Evolutionary conservation across 2,329 filamentous ascomycete genomes (phyloP), one percentile per base, ranked within the genome.

Genomic region (Penicillium paneum): DNA sequence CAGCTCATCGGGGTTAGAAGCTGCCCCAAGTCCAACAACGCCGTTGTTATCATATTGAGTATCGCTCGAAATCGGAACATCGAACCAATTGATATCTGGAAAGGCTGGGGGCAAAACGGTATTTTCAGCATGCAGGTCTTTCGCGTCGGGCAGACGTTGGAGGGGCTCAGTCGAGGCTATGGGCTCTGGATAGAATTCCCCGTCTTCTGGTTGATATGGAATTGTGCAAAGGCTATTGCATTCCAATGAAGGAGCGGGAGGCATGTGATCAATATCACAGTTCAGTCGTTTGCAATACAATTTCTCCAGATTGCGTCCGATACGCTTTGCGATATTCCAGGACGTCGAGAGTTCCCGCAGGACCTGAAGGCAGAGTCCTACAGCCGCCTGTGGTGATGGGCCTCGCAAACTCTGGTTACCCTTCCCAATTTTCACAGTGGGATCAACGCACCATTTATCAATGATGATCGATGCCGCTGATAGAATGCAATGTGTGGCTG

Each of bases 401-500:
- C 35, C 40, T 12, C 36, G 43, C 1, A 29, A 13, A 2, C 17
- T 34, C 19, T 61, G 53, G 7, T 57, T 54, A 5, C 17, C 28
- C 5, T 38, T 28, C 3, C n/a, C 21, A 32, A 28, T 4, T 21
- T 50, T 52, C 1, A 19, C 13, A 3, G 44, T 19, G 24, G 51
- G 44, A n/a, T 57, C 38, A 1, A 36, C 13, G 19, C 57, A 62
- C 24, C 58, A 62, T 44, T 47, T 54, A 19, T 63, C 60, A 26
- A 64, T 63, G n/a, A 64, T 59, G 21, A 69, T 63, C 19, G 72
- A 39, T 2, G 67, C 67, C 1, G 69, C 70, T 0, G 69, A 73
- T 6, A 74, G 57, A 3, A 64, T 68, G 55, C 69, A 74, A 49
- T 74, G 67, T 1, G 70, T 74, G 0, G 71, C 66, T 1, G 71